Percentiles rank a stretch among this genome's conserved stretches.
Evolutionary conservation across 208 protist species (phyloP).

Genomic region (Porcisia hertigi): DNA sequence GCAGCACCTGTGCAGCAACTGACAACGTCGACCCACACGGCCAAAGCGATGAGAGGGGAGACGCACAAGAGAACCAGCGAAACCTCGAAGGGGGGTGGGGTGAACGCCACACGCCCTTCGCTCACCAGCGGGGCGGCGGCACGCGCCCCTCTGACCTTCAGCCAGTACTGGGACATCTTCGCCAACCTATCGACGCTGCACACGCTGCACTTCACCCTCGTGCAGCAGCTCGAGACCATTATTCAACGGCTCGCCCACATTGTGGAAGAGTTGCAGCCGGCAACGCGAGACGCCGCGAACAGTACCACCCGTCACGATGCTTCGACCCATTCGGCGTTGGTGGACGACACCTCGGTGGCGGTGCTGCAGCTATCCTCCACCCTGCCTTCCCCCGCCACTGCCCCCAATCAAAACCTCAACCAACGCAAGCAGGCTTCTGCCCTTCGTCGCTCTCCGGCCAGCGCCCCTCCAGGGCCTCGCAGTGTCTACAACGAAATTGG

Average conservation of each 20-base stretch:
- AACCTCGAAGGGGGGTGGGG: neutral
- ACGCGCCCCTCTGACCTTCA: conserved; percentile 30
- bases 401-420: neutral
- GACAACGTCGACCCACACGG: neutral
- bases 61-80: neutral
- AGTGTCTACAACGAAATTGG: conserved; percentile 36
- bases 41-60: neutral
- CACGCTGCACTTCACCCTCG: conserved; percentile 42
- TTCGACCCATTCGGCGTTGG: neutral
- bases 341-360: neutral
- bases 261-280: conserved; percentile 40
- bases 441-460: conserved; percentile 1
- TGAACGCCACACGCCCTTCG: neutral
- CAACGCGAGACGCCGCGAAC: neutral
- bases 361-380: neutral
- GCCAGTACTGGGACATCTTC: conserved; percentile 74
- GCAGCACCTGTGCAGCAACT: neutral
- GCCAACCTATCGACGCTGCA: conserved; percentile 68
- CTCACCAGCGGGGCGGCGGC: neutral
- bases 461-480: neutral
- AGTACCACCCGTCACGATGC: neutral
- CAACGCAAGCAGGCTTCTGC: conserved; percentile 10
- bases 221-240: conserved; percentile 45
- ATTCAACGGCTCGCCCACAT: conserved; percentile 32
- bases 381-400: neutral